A percentile compares a stretch with the other conserved stretches of the same genome.
phyloP scores from a whole-genome alignment of 2,329 filamentous ascomycete genomes.

The Sphaerulina populicola region DNA sequence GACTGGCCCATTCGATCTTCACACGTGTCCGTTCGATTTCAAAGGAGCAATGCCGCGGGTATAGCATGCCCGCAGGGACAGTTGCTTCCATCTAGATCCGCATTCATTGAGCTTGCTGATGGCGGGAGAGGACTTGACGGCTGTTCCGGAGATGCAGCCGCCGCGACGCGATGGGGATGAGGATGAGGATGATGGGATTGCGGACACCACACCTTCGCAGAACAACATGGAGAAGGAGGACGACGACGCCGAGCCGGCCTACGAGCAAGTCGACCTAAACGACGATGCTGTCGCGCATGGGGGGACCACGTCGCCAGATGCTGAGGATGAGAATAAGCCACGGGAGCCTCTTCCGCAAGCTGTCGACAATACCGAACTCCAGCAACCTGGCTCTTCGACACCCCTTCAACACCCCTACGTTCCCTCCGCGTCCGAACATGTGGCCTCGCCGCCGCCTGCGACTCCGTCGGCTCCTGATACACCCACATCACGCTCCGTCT shows the following conservation, averaged over 20 bases:
- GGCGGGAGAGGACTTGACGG: constrained; percentile 27
- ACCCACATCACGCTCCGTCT: constrained; percentile 10
- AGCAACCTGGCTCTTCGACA: not conserved
- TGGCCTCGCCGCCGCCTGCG: constrained; percentile 15
- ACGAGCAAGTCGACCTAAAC: constrained; percentile 5
- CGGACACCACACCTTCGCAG: not conserved
- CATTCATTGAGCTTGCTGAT: constrained; percentile 19
- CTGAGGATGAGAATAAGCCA: constrained; percentile 8
- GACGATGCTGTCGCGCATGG: constrained; percentile 6
- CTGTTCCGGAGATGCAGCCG: not conserved
- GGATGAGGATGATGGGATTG: constrained; percentile 2
- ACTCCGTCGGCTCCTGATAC: constrained; percentile 19
- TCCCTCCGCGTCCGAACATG: constrained; percentile 9
- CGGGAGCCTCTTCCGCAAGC: constrained; percentile 6
- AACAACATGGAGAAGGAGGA: constrained; percentile 3
- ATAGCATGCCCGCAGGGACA: constrained; percentile 11
- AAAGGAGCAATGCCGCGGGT: constrained; percentile 3
- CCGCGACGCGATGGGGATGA: constrained; percentile 14
- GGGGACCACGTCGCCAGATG: constrained; percentile 6
- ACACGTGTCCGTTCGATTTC: not conserved
- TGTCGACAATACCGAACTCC: constrained; percentile 10
- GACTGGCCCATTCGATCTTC: not conserved
- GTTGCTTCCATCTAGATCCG: constrained; percentile 3
- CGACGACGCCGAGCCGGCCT: not conserved
- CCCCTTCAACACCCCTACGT: constrained; percentile 5